These are phyloP conservation scores for Ligustrum vulgare DNA, from an alignment of 257 asterid species.

Conservation along the genomic window DNA sequence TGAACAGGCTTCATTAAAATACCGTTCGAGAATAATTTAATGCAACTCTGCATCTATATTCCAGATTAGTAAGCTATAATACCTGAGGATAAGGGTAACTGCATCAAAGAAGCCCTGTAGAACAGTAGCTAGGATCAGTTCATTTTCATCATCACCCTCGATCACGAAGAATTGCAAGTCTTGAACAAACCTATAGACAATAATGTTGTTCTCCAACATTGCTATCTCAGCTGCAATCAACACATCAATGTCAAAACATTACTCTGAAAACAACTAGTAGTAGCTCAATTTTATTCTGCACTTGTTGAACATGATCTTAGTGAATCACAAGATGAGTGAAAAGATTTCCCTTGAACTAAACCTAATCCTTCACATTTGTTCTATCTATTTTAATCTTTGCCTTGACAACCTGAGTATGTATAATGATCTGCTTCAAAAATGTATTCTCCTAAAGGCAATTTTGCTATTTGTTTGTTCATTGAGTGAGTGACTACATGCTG, in stretches of 20 bases:
- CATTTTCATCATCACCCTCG: slow-evolving; percentile 95
- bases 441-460: no score
- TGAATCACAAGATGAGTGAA: background rate
- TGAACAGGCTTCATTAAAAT: slow-evolving; percentile 6
- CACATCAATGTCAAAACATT: background rate
- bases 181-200: slow-evolving; percentile 81
- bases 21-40: slow-evolving; percentile 7
- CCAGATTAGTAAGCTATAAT: no score
- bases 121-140: slow-evolving; percentile 69
- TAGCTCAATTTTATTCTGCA: background rate
- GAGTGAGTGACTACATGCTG: no score
- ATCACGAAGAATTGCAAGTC: slow-evolving; percentile 91
- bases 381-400: no score
- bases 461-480: no score
- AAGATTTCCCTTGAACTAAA: no score
- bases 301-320: background rate
- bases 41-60: background rate
- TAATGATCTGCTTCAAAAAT: no score
- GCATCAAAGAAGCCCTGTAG: no score
- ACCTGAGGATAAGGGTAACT: no score
- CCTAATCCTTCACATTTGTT: no score
- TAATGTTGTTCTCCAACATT: slow-evolving; percentile 75
- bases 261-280: background rate
- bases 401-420: no score
- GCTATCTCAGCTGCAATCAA: slow-evolving; percentile 80